A percentile compares a stretch with the other conserved stretches of the same genome.
These are phyloP conservation scores for Sclerotinia sclerotiorum DNA, from an alignment of 2,329 filamentous ascomycete genomes.

Conservation along the genomic window DNA sequence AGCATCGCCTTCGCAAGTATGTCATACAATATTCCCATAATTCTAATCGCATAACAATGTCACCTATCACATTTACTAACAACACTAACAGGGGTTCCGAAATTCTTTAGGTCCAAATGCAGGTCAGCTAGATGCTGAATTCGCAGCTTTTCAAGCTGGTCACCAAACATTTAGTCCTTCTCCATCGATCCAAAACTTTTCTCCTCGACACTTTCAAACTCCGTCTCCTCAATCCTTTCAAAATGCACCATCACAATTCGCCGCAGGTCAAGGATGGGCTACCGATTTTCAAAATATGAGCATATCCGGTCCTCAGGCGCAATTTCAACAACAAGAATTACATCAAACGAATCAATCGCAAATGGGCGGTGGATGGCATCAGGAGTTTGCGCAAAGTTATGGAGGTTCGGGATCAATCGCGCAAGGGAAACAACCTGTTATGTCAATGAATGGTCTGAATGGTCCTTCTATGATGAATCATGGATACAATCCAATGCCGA, in stretches of 20 bases:
- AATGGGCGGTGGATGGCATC: slow-evolving; percentile 51
- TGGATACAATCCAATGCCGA: slow-evolving; percentile 23
- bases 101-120: slow-evolving; percentile 53
- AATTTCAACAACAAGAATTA: slow-evolving; percentile 38
- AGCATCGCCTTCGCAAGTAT: slow-evolving; percentile 55
- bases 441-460: slow-evolving; percentile 27
- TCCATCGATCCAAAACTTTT: slow-evolving; percentile 27
- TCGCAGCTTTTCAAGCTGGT: slow-evolving; percentile 66
- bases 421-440: slow-evolving; percentile 7
- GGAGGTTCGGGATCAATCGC: background rate
- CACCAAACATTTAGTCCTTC: slow-evolving; percentile 41
- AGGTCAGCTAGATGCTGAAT: slow-evolving; percentile 62
- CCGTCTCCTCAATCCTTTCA: slow-evolving; percentile 27
- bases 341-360: slow-evolving; percentile 30
- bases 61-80: slow-evolving; percentile 20
- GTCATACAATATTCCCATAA: slow-evolving; percentile 24
- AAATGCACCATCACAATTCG: slow-evolving; percentile 28
- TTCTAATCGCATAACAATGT: background rate
- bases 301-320: slow-evolving; percentile 39
- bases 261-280: slow-evolving; percentile 40
- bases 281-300: slow-evolving; percentile 50
- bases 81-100: slow-evolving; percentile 58
- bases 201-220: slow-evolving; percentile 30
- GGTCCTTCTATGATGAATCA: slow-evolving; percentile 13
- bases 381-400: slow-evolving; percentile 50